Percentiles rank a stretch among this genome's conserved stretches.
phyloP scores from a whole-genome alignment of 345 rosid species.

The Euphorbia tirucalli region DNA sequence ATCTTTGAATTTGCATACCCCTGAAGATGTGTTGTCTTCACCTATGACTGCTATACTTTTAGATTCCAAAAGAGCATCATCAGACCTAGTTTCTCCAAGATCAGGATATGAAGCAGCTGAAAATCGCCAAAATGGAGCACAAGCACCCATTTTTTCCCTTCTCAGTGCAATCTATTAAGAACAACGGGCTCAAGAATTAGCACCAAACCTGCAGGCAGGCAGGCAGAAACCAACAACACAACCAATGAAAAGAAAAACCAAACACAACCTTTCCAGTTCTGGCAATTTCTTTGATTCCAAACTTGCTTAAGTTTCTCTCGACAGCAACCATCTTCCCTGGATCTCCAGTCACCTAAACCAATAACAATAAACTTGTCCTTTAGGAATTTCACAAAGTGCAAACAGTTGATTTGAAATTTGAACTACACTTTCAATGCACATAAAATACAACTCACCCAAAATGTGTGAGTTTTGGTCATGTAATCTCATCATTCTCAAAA shows the following conservation, averaged over 20 bases:
- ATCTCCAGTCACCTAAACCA: slow-evolving; percentile 86
- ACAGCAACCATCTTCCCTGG: slow-evolving; percentile 96
- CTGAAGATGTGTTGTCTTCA: slow-evolving; percentile 42
- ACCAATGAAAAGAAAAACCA: slow-evolving; percentile 9
- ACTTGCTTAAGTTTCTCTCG: slow-evolving; percentile 76
- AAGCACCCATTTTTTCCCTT: slow-evolving; percentile 86
- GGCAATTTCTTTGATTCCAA: slow-evolving; percentile 87
- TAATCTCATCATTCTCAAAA: background rate
- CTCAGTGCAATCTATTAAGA: slow-evolving; percentile 73
- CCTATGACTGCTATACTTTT: slow-evolving; percentile 36
- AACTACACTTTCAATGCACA: background rate
- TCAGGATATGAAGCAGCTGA: slow-evolving; percentile 98
- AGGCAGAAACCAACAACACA: background rate
- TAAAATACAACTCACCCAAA: background rate
- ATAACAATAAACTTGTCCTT: background rate
- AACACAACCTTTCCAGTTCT: slow-evolving; percentile 71
- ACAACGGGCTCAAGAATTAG: slow-evolving; percentile 14
- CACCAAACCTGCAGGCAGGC: background rate
- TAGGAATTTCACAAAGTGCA: background rate
- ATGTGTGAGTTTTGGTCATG: background rate
- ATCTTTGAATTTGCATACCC: slow-evolving; percentile 48
- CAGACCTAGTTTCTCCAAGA: slow-evolving; percentile 49
- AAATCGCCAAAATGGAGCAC: slow-evolving; percentile 97
- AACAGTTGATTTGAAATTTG: background rate
- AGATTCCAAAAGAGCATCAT: slow-evolving; percentile 41